Conservation (phyloP, 768 basidiomycete species). For the Lentinula boryana region DNA sequence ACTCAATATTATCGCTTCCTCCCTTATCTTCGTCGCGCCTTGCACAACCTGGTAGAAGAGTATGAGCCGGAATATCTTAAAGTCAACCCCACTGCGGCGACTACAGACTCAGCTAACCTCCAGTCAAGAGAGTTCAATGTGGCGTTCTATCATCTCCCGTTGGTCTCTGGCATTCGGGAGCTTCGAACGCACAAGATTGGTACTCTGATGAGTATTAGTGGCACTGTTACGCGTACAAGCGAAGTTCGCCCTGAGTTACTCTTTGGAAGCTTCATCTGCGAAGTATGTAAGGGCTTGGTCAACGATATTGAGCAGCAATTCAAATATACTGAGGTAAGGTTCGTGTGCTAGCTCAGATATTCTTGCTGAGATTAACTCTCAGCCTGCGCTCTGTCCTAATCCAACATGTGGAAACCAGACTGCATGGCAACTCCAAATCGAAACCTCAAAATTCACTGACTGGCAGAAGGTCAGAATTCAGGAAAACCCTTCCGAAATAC, state of each 20-base stretch:
- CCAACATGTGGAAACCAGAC: slow-evolving; percentile 86
- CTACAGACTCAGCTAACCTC: slow-evolving; percentile 81
- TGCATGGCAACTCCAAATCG: slow-evolving; percentile 93
- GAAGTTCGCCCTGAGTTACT: slow-evolving; percentile 95
- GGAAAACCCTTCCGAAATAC: slow-evolving; percentile 98
- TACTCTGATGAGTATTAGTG: slow-evolving; percentile 89
- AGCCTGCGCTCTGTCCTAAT: slow-evolving; percentile 95
- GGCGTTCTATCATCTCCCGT: slow-evolving; percentile 91
- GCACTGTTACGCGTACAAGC: slow-evolving; percentile 95
- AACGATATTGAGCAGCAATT: slow-evolving; percentile 98
- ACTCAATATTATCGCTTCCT: slow-evolving; percentile 97
- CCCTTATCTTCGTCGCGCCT: slow-evolving; percentile 87
- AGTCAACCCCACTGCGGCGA: slow-evolving; percentile 85
- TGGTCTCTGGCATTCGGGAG: slow-evolving; percentile 93
- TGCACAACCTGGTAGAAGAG: slow-evolving; percentile 83
- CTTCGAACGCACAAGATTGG: slow-evolving; percentile 92
- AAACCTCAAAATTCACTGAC: slow-evolving; percentile 94
- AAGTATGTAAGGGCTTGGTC: slow-evolving; percentile 79
- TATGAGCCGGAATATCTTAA: slow-evolving; percentile 94
- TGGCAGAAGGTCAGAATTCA: slow-evolving; percentile 99
- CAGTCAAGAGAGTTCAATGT: slow-evolving; percentile 92
- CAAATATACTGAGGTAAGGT: slow-evolving; percentile 91
- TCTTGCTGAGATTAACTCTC: background rate
- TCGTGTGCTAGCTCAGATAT: background rate
- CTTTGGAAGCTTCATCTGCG: slow-evolving; percentile 90